phyloP scores from a whole-genome alignment of 2,329 filamentous ascomycete genomes.

The Zymoseptoria pseudotritici region DNA sequence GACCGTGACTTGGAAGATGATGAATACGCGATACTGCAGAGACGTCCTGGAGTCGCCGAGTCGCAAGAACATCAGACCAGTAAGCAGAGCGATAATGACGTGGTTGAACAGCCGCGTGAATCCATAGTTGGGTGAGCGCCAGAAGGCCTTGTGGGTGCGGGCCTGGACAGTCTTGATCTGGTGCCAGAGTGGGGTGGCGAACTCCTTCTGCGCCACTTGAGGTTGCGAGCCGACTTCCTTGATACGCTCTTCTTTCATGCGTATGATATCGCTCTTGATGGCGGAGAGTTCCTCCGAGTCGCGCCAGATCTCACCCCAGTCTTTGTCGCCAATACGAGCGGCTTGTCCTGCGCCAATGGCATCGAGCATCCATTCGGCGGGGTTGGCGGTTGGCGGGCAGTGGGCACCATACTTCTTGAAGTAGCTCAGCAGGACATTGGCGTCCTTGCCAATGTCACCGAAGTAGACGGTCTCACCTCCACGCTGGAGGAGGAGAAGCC shows the following conservation, averaged over 20 bases:
- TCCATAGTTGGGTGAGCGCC: slow-evolving; percentile 80
- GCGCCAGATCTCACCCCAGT: slow-evolving; percentile 76
- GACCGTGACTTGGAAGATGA: slow-evolving; percentile 84
- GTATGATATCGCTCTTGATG: slow-evolving; percentile 58
- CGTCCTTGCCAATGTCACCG: slow-evolving; percentile 73
- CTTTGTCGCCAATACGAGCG: slow-evolving; percentile 62
- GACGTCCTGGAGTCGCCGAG: slow-evolving; percentile 68
- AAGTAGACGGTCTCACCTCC: slow-evolving; percentile 82
- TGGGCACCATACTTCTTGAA: slow-evolving; percentile 33
- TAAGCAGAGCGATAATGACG: slow-evolving; percentile 67
- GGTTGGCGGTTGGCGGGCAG: slow-evolving; percentile 63
- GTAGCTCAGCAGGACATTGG: slow-evolving; percentile 57
- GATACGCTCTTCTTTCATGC: slow-evolving; percentile 57
- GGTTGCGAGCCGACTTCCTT: slow-evolving; percentile 39
- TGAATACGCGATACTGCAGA: slow-evolving; percentile 79
- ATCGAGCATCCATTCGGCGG: slow-evolving; percentile 80
- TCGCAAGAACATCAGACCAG: slow-evolving; percentile 71
- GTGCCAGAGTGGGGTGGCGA: slow-evolving; percentile 69
- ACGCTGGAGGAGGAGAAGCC: slow-evolving; percentile 67
- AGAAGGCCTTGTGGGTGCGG: slow-evolving; percentile 71
- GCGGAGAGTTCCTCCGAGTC: slow-evolving; percentile 63
- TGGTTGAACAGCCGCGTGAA: slow-evolving; percentile 85
- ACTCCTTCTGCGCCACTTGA: slow-evolving; percentile 59
- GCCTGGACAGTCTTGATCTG: slow-evolving; percentile 69
- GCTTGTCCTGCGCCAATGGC: slow-evolving; percentile 69